phyloP scores from a whole-genome alignment of 768 basidiomycete species.

The Auriscalpium vulgare region DNA sequence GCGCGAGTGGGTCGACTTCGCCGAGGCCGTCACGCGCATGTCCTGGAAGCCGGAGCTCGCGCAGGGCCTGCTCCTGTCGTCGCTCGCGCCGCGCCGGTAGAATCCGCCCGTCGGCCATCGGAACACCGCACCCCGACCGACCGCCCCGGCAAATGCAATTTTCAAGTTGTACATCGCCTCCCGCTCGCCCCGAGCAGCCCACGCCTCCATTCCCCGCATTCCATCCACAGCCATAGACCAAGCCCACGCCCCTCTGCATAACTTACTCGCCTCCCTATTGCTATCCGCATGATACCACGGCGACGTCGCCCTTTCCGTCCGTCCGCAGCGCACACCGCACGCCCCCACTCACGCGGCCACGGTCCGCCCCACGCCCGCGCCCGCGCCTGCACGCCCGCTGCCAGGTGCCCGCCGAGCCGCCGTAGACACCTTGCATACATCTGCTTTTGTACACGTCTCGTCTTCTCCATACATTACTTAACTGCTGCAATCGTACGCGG shows the following conservation, averaged over 20 bases:
- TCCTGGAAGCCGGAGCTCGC: conserved; percentile 84
- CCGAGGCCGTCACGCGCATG: conserved; percentile 65
- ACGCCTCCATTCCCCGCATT: neutral
- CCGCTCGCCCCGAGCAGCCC: neutral
- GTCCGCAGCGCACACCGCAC: neutral
- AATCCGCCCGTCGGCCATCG: neutral
- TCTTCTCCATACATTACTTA: neutral
- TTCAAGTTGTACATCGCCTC: neutral
- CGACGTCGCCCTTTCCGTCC: neutral
- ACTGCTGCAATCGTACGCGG: neutral
- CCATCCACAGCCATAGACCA: conserved; percentile 7
- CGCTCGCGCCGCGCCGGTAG: conserved; percentile 53
- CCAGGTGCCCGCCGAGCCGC: neutral
- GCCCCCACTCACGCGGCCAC: conserved; percentile 1
- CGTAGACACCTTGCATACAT: conserved; percentile 4
- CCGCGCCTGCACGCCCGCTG: neutral
- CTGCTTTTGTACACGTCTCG: conserved; percentile 6
- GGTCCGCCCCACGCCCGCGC: neutral
- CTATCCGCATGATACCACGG: conserved; percentile 13
- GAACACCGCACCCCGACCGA: neutral
- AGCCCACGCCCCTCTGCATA: conserved; percentile 9
- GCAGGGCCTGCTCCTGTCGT: conserved; percentile 65
- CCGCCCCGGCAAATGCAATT: neutral
- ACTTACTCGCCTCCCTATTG: conserved; percentile 13
- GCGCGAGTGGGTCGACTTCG: conserved; percentile 85